These are phyloP conservation scores for Ceratocystis harringtonii DNA, from an alignment of 2,329 filamentous ascomycete species.

Conservation along the genomic window DNA sequence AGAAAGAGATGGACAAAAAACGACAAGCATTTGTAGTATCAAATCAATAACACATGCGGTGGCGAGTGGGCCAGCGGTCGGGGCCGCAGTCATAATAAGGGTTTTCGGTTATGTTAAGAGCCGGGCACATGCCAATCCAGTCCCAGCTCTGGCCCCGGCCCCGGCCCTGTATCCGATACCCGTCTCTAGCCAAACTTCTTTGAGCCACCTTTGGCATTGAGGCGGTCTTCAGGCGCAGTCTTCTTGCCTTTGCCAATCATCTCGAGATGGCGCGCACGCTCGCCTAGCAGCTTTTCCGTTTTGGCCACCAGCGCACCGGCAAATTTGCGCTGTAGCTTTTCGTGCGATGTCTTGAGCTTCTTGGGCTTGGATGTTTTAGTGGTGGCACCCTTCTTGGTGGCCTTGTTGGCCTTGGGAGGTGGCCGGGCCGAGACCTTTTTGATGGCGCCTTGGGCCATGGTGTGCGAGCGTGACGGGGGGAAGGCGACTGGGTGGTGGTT, in stretches of 20 bases:
- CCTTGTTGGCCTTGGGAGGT: constrained; percentile 24
- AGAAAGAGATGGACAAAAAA: background rate
- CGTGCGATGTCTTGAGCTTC: constrained; percentile 30
- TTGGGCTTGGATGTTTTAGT: constrained; percentile 37
- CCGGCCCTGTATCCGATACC: background rate
- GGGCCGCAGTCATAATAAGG: too few relatives aligned
- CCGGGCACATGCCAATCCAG: too few relatives aligned
- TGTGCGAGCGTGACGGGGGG: background rate
- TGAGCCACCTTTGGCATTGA: constrained; percentile 31
- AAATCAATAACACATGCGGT: background rate
- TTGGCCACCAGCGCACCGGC: constrained; percentile 37
- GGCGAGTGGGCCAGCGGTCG: too few relatives aligned
- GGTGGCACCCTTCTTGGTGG: constrained; percentile 25
- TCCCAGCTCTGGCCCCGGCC: background rate
- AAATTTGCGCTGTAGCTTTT: constrained; percentile 41
- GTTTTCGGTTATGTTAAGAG: too few relatives aligned
- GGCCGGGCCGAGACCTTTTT: constrained; percentile 33
- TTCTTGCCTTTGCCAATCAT: constrained; percentile 43
- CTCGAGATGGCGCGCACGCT: constrained; percentile 45
- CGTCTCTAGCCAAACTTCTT: constrained; percentile 39
- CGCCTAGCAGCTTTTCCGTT: constrained; percentile 44
- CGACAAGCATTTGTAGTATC: too few relatives aligned
- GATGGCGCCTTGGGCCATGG: constrained; percentile 41
- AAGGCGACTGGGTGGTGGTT: background rate
- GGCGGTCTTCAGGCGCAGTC: constrained; percentile 23